Conservation (phyloP, 139 green algal genomes). For the Chlorella sorokiniana region DNA sequence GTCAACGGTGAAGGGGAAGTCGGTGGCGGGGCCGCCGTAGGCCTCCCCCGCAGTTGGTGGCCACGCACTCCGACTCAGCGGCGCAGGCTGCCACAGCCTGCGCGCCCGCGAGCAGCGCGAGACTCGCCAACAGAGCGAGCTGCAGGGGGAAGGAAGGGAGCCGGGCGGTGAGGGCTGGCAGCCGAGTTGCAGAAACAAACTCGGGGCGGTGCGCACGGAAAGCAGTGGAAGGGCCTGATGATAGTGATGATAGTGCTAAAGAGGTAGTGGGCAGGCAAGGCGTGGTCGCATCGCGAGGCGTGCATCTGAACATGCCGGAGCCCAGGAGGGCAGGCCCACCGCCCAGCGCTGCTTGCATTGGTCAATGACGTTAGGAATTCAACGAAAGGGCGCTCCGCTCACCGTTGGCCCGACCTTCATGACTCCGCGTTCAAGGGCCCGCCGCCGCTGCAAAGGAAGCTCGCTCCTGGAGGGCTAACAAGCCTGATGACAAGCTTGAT, state of each 20-base stretch:
- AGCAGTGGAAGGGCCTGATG: background rate
- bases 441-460: background rate
- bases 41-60: background rate
- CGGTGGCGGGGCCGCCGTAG: background rate
- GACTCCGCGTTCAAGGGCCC: background rate
- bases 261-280: too few species aligned
- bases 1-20: conserved; percentile 8
- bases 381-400: background rate
- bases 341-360: too few species aligned
- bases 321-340: background rate
- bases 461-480: background rate
- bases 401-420: background rate
- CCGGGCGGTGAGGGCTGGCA: background rate
- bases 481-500: too few species aligned
- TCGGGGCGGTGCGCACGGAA: background rate
- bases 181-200: too few species aligned
- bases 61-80: background rate
- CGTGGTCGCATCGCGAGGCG: too few species aligned
- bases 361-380: too few species aligned
- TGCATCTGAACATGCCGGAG: background rate
- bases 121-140: conserved; percentile 3
- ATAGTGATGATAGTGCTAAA: too few species aligned
- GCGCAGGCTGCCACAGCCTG: background rate
- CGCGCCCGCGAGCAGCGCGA: background rate
- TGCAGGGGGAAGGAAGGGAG: background rate